Evolutionary conservation across 2,329 filamentous ascomycete genomes (phyloP).

Genomic region (Venturia carpophila): DNA sequence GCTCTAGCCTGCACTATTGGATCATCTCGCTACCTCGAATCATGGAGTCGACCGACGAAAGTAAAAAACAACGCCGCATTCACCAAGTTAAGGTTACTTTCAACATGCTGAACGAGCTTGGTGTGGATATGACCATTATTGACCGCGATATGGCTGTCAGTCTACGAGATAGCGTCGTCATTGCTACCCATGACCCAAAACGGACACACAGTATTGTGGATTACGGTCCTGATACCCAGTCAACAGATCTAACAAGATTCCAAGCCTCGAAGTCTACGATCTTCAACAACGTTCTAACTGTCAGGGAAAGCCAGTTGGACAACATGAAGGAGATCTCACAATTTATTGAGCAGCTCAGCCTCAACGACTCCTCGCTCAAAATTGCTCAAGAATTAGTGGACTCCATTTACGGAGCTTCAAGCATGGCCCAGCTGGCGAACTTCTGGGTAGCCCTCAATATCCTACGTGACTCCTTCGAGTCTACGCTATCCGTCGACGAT

Average conservation of each 20-base stretch:
- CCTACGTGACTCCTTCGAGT: constrained; percentile 30
- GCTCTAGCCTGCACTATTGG: constrained; percentile 71
- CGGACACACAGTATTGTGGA: background rate
- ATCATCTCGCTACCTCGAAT: constrained; percentile 68
- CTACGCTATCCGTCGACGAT: constrained; percentile 44
- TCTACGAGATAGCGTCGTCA: constrained; percentile 64
- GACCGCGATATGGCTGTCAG: constrained; percentile 59
- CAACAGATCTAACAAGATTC: constrained; percentile 10
- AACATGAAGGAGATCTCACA: constrained; percentile 55
- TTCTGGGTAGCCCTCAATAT: constrained; percentile 76
- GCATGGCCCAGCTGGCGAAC: constrained; percentile 56
- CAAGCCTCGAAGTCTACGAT: constrained; percentile 23
- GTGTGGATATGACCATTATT: constrained; percentile 57
- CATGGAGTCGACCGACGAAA: constrained; percentile 78
- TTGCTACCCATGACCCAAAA: constrained; percentile 33
- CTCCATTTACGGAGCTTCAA: constrained; percentile 50
- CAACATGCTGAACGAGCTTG: constrained; percentile 54
- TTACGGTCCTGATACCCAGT: background rate
- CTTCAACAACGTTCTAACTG: constrained; percentile 53
- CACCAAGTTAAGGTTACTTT: constrained; percentile 70
- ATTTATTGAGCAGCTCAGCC: constrained; percentile 49
- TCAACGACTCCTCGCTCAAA: constrained; percentile 35
- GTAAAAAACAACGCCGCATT: constrained; percentile 63
- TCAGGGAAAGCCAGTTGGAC: constrained; percentile 56
- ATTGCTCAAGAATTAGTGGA: constrained; percentile 60